Evolutionary conservation across 805 yeast genomes (phyloP).

Genomic region (Tetrapisispora fleetii): DNA sequence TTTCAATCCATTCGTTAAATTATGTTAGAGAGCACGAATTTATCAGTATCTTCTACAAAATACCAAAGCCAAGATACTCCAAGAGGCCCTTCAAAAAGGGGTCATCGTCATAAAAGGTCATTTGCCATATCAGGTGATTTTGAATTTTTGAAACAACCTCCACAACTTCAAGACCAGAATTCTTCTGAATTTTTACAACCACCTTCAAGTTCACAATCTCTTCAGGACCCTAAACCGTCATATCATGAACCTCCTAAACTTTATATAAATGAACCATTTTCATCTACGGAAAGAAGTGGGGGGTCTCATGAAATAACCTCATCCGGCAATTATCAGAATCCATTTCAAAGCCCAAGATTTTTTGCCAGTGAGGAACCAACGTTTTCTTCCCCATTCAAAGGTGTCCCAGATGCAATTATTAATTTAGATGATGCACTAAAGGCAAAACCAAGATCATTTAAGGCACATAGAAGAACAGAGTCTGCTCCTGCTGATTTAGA

Average conservation of each 20-base stretch:
- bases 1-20: not conserved
- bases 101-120: constrained; percentile 75
- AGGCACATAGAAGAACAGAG: constrained; percentile 42
- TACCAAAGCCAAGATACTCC: not conserved
- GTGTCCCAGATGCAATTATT: constrained; percentile 45
- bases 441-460: constrained; percentile 25
- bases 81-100: constrained; percentile 28
- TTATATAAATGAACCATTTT: not conserved
- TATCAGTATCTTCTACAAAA: not conserved
- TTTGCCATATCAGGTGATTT: constrained; percentile 86
- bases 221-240: not conserved
- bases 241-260: not conserved
- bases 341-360: constrained; percentile 16
- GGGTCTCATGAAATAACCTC: not conserved
- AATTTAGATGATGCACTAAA: constrained; percentile 46
- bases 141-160: constrained; percentile 33
- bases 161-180: not conserved
- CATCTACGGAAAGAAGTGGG: not conserved
- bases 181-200: not conserved
- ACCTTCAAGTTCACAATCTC: constrained; percentile 1
- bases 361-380: constrained; percentile 27
- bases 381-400: constrained; percentile 22
- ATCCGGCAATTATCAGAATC: not conserved
- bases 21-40: constrained; percentile 1
- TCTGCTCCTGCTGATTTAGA: constrained; percentile 45